Base-by-base conservation (phyloP, 306 rosid genomes). In the Prunus davidiana region DNA sequence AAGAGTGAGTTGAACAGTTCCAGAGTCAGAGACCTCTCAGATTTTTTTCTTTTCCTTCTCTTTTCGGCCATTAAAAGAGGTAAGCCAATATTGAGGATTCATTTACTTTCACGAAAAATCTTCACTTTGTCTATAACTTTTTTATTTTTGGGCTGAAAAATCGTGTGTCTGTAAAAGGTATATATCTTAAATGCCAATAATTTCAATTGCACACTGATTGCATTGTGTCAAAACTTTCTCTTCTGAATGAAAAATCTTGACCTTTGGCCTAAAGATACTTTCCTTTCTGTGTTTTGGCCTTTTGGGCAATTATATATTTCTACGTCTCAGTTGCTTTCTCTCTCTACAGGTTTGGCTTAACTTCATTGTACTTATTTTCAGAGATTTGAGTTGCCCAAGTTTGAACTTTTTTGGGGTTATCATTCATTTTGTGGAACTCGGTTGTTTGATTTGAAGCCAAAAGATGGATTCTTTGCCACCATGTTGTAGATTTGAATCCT, bases 401-500 rank as follows among this genome's bases (percentile, higher is more conserved):
- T 78, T 61, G 71, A 51, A 76, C 69, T 28, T 55, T 60, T 58
- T 82, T 16, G 76, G 72, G 76, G 15, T 76, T 71, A 52, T 79
- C 52, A 67, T 69, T 73, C 75, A 78, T 74, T 83, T 82, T 55
- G 54, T 46, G 78, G 75, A 75, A 65, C 76, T 76, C 81, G 84
- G 85, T 87, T 72, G 73, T 67, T 82, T 80, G 84, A 80, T 84
- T 78, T 81, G 74, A 74, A 76, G 76, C 80, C 58, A 25, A 38
- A 66, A 74, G 71, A 78, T 25, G 82, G 86, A 86, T 80, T 87
- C 80, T 73, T 30, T 43, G 78, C 65, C 72, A 63, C 66, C 69
- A 47, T 76, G 78, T 64, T 61, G 67, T 78, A 84, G 87, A 82
- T 81, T 83, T 82, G 84, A 76, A 73, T 77, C 82, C 79, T 41